phyloP scores from a whole-genome alignment of 768 basidiomycete genomes.

The Steccherinum ochraceum region DNA sequence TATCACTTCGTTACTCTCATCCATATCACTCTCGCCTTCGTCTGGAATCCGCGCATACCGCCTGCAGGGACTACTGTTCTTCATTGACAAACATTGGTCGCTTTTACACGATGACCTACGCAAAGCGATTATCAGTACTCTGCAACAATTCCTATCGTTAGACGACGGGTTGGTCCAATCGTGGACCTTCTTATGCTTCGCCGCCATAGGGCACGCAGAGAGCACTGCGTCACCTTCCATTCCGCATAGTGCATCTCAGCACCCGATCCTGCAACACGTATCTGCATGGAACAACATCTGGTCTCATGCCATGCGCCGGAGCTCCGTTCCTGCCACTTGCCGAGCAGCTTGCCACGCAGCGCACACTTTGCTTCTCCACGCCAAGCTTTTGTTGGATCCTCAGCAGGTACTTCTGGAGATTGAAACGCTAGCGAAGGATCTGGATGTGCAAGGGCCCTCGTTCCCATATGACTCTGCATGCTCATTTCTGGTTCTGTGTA shows the following conservation, averaged over 20 bases:
- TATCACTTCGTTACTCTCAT: constrained; percentile 45
- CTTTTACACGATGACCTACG: constrained; percentile 54
- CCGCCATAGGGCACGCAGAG: constrained; percentile 59
- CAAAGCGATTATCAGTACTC: constrained; percentile 43
- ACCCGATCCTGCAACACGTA: not conserved
- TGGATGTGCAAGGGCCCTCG: constrained; percentile 86
- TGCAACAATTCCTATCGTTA: constrained; percentile 55
- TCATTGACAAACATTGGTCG: constrained; percentile 75
- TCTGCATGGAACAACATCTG: constrained; percentile 69
- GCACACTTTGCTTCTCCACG: constrained; percentile 43
- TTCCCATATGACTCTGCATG: constrained; percentile 90
- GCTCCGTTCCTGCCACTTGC: constrained; percentile 60
- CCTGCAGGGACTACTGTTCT: constrained; percentile 78
- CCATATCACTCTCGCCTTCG: constrained; percentile 32
- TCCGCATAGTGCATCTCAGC: constrained; percentile 5
- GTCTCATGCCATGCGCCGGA: constrained; percentile 74
- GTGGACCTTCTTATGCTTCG: constrained; percentile 81
- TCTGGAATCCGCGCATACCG: constrained; percentile 38
- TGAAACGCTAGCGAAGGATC: constrained; percentile 70
- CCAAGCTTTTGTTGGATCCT: constrained; percentile 39
- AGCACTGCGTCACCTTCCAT: not conserved
- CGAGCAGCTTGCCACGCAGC: constrained; percentile 77
- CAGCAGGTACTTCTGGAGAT: constrained; percentile 66
- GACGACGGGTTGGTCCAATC: constrained; percentile 66
- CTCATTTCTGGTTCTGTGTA: constrained; percentile 62